These are phyloP conservation scores for Thermothelomyces thermophilus DNA, from an alignment of 2,329 filamentous ascomycete species.

Conservation along the genomic window DNA sequence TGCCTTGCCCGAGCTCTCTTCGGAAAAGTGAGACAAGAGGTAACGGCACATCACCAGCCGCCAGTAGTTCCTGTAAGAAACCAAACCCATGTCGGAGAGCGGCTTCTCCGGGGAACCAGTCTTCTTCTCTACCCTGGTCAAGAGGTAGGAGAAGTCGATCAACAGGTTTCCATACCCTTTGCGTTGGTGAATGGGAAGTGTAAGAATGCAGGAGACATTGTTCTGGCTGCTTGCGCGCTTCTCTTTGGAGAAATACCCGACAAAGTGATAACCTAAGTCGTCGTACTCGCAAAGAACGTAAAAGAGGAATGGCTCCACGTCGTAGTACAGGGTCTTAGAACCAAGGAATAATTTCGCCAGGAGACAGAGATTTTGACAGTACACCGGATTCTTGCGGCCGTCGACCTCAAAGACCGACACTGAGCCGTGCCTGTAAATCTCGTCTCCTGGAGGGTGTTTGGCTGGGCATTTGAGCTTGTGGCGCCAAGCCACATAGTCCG, in stretches of 20 bases:
- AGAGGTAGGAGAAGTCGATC: slow-evolving; percentile 96
- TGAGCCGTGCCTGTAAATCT: slow-evolving; percentile 88
- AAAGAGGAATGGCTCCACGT: slow-evolving; percentile 94
- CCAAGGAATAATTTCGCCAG: slow-evolving; percentile 96
- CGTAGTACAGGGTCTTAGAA: slow-evolving; percentile 96
- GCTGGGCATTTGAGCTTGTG: slow-evolving; percentile 96
- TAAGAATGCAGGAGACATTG: slow-evolving; percentile 96
- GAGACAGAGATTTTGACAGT: slow-evolving; percentile 95
- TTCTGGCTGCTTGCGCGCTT: slow-evolving; percentile 92
- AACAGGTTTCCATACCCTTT: slow-evolving; percentile 95
- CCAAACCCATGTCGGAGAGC: slow-evolving; percentile 92
- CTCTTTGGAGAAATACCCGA: slow-evolving; percentile 99
- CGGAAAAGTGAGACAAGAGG: slow-evolving; percentile 52
- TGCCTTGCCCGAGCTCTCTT: slow-evolving; percentile 34
- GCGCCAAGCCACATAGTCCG: slow-evolving; percentile 94
- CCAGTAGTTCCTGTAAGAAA: slow-evolving; percentile 98
- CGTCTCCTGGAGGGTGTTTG: slow-evolving; percentile 94
- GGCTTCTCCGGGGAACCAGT: slow-evolving; percentile 96
- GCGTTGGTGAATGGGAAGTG: slow-evolving; percentile 90
- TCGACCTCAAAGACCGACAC: slow-evolving; percentile 97
- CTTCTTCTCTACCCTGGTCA: slow-evolving; percentile 87
- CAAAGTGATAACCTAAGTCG: slow-evolving; percentile 86
- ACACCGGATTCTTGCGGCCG: slow-evolving; percentile 93
- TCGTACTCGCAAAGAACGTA: slow-evolving; percentile 96
- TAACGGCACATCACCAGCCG: slow-evolving; percentile 81